Conservation (phyloP, 2,329 filamentous ascomycete species). For the Apiospora aurea region DNA sequence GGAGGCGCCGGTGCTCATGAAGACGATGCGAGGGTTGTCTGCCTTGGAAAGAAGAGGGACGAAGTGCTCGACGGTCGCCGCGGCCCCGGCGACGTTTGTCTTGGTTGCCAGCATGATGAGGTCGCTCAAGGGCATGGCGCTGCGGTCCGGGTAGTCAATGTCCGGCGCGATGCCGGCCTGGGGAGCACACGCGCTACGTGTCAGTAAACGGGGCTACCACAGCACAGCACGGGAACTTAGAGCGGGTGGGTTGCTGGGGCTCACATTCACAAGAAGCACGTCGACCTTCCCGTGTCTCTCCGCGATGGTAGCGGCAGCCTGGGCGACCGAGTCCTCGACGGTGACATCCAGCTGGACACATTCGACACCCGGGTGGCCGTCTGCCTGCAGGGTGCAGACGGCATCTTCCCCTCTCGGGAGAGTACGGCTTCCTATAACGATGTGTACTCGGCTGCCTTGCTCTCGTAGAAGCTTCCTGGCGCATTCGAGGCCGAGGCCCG, state of each 20-base stretch:
- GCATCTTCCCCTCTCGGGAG: slow-evolving; percentile 7
- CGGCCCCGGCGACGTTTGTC: neutral
- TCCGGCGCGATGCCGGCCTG: slow-evolving; percentile 14
- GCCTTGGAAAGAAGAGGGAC: neutral
- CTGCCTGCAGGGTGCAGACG: neutral
- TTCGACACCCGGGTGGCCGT: neutral
- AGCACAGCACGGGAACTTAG: neutral
- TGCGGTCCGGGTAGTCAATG: slow-evolving; percentile 18
- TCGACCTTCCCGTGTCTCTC: slow-evolving; percentile 13
- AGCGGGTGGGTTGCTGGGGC: neutral
- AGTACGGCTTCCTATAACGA: slow-evolving; percentile 22
- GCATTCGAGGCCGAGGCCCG: slow-evolving; percentile 15
- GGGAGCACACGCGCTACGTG: no score
- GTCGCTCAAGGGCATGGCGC: slow-evolving; percentile 8
- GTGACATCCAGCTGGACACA: slow-evolving; percentile 16
- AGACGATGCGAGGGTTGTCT: slow-evolving; percentile 5
- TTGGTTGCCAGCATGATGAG: neutral
- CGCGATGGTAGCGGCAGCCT: neutral
- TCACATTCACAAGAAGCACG: slow-evolving; percentile 16
- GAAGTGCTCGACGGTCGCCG: slow-evolving; percentile 11
- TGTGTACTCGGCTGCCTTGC: neutral
- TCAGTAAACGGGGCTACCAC: neutral
- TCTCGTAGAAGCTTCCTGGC: slow-evolving; percentile 10
- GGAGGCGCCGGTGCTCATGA: slow-evolving; percentile 20
- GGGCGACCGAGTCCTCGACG: slow-evolving; percentile 13